Evolutionary conservation across 768 basidiomycete genomes (phyloP).

Genomic region (Tulasnella sp.): DNA sequence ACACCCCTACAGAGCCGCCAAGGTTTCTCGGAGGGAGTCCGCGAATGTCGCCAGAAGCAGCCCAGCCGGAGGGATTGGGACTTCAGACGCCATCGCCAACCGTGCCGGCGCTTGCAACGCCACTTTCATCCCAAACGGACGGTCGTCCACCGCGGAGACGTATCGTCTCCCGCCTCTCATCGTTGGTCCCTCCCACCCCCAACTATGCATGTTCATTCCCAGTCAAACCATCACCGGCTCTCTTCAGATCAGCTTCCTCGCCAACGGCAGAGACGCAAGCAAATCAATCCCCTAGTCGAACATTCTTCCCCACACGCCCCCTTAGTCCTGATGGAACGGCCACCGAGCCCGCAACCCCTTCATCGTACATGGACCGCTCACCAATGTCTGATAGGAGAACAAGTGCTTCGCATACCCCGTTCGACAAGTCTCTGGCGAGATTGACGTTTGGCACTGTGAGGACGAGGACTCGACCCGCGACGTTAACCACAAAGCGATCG

Average conservation of each 20-base stretch:
- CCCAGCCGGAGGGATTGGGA: too few species aligned
- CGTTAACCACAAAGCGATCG: not conserved
- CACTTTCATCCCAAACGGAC: not conserved
- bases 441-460: not conserved
- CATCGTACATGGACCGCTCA: not conserved
- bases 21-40: too few species aligned
- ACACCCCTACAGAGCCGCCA: too few species aligned
- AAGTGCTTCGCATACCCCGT: not conserved
- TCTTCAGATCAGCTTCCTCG: not conserved
- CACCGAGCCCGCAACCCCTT: not conserved
- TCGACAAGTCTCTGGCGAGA: not conserved
- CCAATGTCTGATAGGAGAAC: not conserved
- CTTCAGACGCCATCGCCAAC: too few species aligned
- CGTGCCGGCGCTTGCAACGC: too few species aligned
- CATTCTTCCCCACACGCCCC: not conserved
- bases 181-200: not conserved
- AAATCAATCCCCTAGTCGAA: not conserved
- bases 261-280: not conserved
- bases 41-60: too few species aligned
- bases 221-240: not conserved
- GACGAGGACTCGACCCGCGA: not conserved
- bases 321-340: not conserved
- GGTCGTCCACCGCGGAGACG: not conserved
- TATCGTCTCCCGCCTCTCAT: not conserved
- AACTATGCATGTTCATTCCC: not conserved